Conservation (phyloP, 306 rosid genomes). For the Rosa multiflora region DNA sequence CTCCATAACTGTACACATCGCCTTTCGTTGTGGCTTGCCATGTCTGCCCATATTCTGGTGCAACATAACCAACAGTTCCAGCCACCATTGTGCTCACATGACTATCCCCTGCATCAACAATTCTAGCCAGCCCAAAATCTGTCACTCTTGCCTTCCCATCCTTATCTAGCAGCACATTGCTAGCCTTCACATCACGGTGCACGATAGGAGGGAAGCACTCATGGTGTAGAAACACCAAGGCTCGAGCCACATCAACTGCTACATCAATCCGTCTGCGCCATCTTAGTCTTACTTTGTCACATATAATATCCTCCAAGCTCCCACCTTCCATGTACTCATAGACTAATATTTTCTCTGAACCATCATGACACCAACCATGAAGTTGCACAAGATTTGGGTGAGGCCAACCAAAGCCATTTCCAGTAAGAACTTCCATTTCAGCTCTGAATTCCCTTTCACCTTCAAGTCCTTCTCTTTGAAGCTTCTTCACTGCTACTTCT, state of each 20-base stretch:
- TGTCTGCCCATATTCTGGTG: slow-evolving; percentile 93
- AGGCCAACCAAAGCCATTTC: slow-evolving; percentile 82
- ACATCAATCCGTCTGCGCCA: slow-evolving; percentile 66
- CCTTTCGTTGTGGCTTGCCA: slow-evolving; percentile 96
- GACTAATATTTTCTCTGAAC: slow-evolving; percentile 63
- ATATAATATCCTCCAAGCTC: slow-evolving; percentile 73
- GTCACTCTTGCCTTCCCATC: slow-evolving; percentile 79
- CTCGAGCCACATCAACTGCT: slow-evolving; percentile 78
- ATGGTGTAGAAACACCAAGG: slow-evolving; percentile 80
- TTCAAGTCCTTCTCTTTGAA: slow-evolving; percentile 72
- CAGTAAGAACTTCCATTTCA: slow-evolving; percentile 87
- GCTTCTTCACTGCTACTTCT: slow-evolving; percentile 89
- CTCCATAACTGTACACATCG: slow-evolving; percentile 90
- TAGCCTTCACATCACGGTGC: slow-evolving; percentile 92
- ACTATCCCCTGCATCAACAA: slow-evolving; percentile 78
- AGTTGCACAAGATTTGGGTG: slow-evolving; percentile 96
- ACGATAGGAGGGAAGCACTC: slow-evolving; percentile 77
- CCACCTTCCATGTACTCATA: slow-evolving; percentile 93
- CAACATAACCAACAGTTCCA: slow-evolving; percentile 92
- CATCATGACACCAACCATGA: slow-evolving; percentile 82
- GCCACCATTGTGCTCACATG: slow-evolving; percentile 97
- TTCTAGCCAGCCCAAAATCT: slow-evolving; percentile 90
- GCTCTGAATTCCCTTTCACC: slow-evolving; percentile 91
- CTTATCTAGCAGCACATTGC: slow-evolving; percentile 77
- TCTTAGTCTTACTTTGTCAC: slow-evolving; percentile 46